Percentiles rank a stretch among this genome's conserved stretches.
Evolutionary conservation across 2,329 filamentous ascomycete species (phyloP).

Genomic region (Fusarium setosum): DNA sequence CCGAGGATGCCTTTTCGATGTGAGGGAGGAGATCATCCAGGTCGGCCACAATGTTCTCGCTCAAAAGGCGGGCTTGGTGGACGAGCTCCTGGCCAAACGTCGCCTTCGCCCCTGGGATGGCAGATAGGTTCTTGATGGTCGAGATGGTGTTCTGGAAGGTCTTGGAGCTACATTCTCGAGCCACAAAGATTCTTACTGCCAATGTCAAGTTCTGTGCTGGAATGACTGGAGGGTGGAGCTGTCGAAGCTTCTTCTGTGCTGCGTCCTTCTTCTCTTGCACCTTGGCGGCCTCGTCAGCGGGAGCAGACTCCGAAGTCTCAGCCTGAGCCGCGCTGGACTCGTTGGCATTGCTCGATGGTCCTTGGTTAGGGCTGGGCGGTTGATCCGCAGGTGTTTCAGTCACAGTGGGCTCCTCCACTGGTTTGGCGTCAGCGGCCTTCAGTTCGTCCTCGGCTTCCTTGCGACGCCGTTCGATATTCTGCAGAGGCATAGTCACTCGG

Average conservation of each 20-base stretch:
- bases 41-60: constrained; percentile 85
- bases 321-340: constrained; percentile 42
- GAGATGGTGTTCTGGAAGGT: constrained; percentile 98
- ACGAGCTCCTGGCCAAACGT: constrained; percentile 95
- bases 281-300: constrained; percentile 39
- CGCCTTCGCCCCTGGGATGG: constrained; percentile 89
- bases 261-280: constrained; percentile 54
- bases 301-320: constrained; percentile 41
- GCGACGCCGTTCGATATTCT: constrained; percentile 83
- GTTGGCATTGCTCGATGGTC: constrained; percentile 36
- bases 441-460: constrained; percentile 74
- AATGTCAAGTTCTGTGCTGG: constrained; percentile 90
- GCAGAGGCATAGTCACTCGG: constrained; percentile 87
- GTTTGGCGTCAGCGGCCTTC: constrained; percentile 52
- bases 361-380: constrained; percentile 46
- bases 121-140: constrained; percentile 97
- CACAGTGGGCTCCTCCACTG: constrained; percentile 50
- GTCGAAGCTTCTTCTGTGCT: constrained; percentile 62
- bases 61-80: constrained; percentile 84
- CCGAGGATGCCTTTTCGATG: constrained; percentile 86
- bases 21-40: constrained; percentile 87
- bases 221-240: constrained; percentile 83
- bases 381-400: constrained; percentile 33
- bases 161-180: constrained; percentile 95
- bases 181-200: constrained; percentile 96